Evolutionary conservation across 2,329 filamentous ascomycete genomes (phyloP), one percentile per base, ranked within the genome.

Genomic region (Leptographium wingfieldii): DNA sequence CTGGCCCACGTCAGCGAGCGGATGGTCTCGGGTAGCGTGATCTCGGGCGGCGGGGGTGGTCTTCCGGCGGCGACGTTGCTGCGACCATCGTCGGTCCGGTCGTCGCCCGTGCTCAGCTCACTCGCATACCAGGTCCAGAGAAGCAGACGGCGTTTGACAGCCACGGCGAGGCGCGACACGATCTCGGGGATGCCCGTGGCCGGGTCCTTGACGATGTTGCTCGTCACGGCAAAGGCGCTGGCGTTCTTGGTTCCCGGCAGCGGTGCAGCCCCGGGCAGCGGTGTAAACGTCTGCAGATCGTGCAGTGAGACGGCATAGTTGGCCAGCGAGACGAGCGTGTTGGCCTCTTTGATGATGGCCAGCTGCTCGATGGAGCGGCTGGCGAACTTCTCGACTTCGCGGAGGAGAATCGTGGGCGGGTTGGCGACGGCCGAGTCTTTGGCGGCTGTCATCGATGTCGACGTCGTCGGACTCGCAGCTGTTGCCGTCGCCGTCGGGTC

Each of bases 51-150:
- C 40, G 94, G 84, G 3, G 82, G 78, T 5, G 35, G 40, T 43
- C 14, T 16, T 35, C 33, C 31, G 35, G 11, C 56, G 16, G 49
- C 35, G 29, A 27, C 51, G 9, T 49, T 35, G 10, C 5, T 5
- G 12, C 33, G 43, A 43, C 38, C 56, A 43, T 25, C 48, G 38
- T 33, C 52, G 51, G 16, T 40, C 9, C 22, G 33, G 16, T 31
- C 31, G 2, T 14, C 43, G 33, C 51, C 59, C 22, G 35, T 48
- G 55, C 81, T 81, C 51, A 96, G 79, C 74, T 97, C 94, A 77
- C 91, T 94, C 70, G 96, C 92, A 67, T 94, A 88, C 94, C 95
- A 99, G 68, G 86, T 89, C 92, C 94, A 99, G 59, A 96, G 74
- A 62, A 97, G 72, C 58, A 99, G 78, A 67, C 89, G 88, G 68